Conservation (phyloP, 768 basidiomycete genomes). For the Hysterangium stoloniferum region DNA sequence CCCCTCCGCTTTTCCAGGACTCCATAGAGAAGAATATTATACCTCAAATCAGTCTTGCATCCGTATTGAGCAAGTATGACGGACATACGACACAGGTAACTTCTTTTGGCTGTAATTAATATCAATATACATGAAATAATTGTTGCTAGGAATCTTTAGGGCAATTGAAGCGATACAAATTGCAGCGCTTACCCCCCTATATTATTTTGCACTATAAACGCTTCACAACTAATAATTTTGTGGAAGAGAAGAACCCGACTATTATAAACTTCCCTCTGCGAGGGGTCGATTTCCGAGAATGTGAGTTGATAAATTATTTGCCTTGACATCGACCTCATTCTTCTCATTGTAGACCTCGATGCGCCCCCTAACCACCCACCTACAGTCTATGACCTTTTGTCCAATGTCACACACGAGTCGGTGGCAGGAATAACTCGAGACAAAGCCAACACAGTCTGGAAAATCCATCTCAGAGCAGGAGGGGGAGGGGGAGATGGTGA, state of each 20-base stretch:
- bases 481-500: slow-evolving; percentile 75
- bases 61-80: slow-evolving; percentile 90
- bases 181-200: slow-evolving; percentile 82
- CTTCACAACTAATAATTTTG: slow-evolving; percentile 93
- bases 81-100: slow-evolving; percentile 80
- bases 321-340: slow-evolving; percentile 13
- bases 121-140: neutral
- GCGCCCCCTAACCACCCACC: slow-evolving; percentile 48
- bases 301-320: slow-evolving; percentile 42
- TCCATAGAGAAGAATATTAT: slow-evolving; percentile 97
- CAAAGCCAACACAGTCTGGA: slow-evolving; percentile 89
- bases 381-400: slow-evolving; percentile 86
- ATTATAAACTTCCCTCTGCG: slow-evolving; percentile 95
- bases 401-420: slow-evolving; percentile 92
- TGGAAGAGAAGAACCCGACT: slow-evolving; percentile 98
- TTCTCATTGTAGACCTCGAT: slow-evolving; percentile 60
- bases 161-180: slow-evolving; percentile 82
- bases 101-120: slow-evolving; percentile 1
- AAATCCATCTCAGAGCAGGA: slow-evolving; percentile 74
- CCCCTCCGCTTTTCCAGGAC: slow-evolving; percentile 97
- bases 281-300: slow-evolving; percentile 87
- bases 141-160: slow-evolving; percentile 67
- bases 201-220: slow-evolving; percentile 94
- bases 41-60: slow-evolving; percentile 89
- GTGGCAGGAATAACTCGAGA: slow-evolving; percentile 93